These are phyloP conservation scores for Biscutella laevigata DNA, from an alignment of 441 rosid genomes.

Conservation along the genomic window DNA sequence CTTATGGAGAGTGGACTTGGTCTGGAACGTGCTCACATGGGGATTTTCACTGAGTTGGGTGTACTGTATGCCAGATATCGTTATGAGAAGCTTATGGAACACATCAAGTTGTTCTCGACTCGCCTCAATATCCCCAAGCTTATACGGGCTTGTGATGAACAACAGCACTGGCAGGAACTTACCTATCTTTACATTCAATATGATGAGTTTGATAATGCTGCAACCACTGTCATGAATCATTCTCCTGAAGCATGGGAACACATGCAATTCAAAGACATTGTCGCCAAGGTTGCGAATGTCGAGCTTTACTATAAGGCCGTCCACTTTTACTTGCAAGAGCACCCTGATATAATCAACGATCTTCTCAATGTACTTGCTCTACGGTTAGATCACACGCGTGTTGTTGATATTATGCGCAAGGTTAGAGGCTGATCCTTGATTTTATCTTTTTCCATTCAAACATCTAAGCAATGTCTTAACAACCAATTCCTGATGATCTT, in stretches of 20 bases:
- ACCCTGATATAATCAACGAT: conserved; percentile 94
- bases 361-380: conserved; percentile 88
- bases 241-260: conserved; percentile 99
- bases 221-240: conserved; percentile 98
- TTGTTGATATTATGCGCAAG: conserved; percentile 97
- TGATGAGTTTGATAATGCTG: conserved; percentile 97
- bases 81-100: conserved; percentile 97
- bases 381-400: conserved; percentile 94
- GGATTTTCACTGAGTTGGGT: conserved; percentile 97
- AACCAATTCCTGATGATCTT: conserved; percentile 4
- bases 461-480: neutral
- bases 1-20: conserved; percentile 99
- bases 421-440: conserved; percentile 29
- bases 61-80: conserved; percentile 98
- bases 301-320: conserved; percentile 97
- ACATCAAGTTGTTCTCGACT: conserved; percentile 91
- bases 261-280: conserved; percentile 97
- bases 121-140: conserved; percentile 98
- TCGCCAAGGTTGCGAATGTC: conserved; percentile 91
- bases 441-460: neutral
- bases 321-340: conserved; percentile 97
- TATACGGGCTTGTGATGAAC: conserved; percentile 97
- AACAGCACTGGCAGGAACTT: conserved; percentile 96
- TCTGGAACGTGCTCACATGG: conserved; percentile 99
- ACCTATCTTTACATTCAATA: conserved; percentile 85